Percentiles rank a stretch among this genome's conserved stretches.
Evolutionary conservation across 2,329 filamentous ascomycete species (phyloP).

Genomic region (Aspergillus glaucus): DNA sequence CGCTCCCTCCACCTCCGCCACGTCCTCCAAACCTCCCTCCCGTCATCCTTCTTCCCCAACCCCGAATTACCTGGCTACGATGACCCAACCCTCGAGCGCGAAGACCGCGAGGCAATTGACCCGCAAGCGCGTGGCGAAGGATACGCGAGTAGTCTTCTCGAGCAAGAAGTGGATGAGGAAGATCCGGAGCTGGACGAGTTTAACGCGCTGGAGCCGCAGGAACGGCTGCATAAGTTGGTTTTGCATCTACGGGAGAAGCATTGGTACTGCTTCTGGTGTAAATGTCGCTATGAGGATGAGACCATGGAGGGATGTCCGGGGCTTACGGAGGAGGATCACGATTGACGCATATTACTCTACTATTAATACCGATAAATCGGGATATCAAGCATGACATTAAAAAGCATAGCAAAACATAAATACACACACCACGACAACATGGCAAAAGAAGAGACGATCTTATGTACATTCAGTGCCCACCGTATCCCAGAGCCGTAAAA

Average conservation of each 20-base stretch:
- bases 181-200: slow-evolving; percentile 76
- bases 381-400: too few relatives aligned
- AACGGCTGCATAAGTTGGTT: slow-evolving; percentile 63
- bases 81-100: slow-evolving; percentile 63
- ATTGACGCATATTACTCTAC: slow-evolving; percentile 34
- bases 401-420: too few relatives aligned
- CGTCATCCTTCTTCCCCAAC: slow-evolving; percentile 30
- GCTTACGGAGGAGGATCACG: slow-evolving; percentile 73
- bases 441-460: too few relatives aligned
- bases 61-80: slow-evolving; percentile 57
- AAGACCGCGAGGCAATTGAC: slow-evolving; percentile 66
- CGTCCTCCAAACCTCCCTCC: slow-evolving; percentile 26
- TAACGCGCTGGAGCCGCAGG: slow-evolving; percentile 58
- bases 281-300: slow-evolving; percentile 61
- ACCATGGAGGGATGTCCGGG: slow-evolving; percentile 91
- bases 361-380: too few relatives aligned
- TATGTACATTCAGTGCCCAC: too few relatives aligned
- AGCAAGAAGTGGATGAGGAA: slow-evolving; percentile 61
- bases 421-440: too few relatives aligned
- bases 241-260: slow-evolving; percentile 63
- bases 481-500: neutral
- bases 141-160: slow-evolving; percentile 19
- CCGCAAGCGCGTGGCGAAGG: neutral
- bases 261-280: slow-evolving; percentile 95
- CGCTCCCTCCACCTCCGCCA: slow-evolving; percentile 26